Percentiles rank a stretch among this genome's conserved stretches.
Conservation (phyloP, 805 yeast genomes). For the Metschnikowia bowlesiae region DNA sequence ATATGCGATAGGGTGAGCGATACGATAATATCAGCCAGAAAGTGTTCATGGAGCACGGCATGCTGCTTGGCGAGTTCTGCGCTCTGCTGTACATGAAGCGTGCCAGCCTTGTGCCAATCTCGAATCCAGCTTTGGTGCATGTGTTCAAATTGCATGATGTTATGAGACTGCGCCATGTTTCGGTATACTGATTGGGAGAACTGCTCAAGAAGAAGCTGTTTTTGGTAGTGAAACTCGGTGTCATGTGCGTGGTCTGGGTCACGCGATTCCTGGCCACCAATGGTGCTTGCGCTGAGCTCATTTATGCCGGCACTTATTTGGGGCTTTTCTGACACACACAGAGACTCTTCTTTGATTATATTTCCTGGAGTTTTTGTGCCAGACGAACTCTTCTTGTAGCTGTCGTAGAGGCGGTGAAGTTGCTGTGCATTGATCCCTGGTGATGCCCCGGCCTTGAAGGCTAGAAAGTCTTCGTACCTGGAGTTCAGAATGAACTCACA, state of each 20-base stretch:
- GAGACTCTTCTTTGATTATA: too few relatives aligned
- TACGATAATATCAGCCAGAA: constrained; percentile 14
- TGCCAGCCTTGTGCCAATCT: not conserved
- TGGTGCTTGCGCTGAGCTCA: too few relatives aligned
- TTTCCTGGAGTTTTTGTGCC: not conserved
- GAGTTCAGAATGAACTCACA: not conserved
- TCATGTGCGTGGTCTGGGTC: too few relatives aligned
- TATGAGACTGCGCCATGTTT: not conserved
- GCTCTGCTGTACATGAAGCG: not conserved
- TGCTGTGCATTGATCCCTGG: not conserved
- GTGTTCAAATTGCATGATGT: not conserved
- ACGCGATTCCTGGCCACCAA: too few relatives aligned
- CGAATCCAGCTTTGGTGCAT: constrained; percentile 1
- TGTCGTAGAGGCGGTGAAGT: not conserved
- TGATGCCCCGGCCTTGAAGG: not conserved
- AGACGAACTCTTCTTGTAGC: not conserved
- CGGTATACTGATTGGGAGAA: constrained; percentile 12
- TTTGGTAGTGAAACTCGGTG: constrained; percentile 17
- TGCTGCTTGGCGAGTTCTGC: not conserved
- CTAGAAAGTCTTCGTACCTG: not conserved
- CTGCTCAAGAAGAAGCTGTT: constrained; percentile 29
- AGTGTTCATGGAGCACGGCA: constrained; percentile 6
- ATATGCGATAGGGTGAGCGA: constrained; percentile 19
- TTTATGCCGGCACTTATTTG: too few relatives aligned
- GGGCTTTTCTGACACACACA: too few relatives aligned